phyloP scores from a whole-genome alignment of 164 flowering plant genomes.

The Vitis rotundifolia region DNA sequence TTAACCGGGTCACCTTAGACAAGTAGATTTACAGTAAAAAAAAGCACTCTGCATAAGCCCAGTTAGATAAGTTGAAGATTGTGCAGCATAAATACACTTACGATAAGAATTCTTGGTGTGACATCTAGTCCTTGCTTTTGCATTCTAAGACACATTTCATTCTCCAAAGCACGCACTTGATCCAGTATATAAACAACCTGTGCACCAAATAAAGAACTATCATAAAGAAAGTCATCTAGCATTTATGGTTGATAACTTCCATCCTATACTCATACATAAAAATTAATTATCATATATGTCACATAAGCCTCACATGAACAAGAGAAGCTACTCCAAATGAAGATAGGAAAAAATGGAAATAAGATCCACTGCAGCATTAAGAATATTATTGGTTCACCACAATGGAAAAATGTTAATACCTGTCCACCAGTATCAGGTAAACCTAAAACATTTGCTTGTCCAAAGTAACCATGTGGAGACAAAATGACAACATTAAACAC shows the following conservation, averaged over 20 bases:
- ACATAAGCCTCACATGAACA: background rate
- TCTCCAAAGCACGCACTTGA: slow-evolving; percentile 96
- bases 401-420: slow-evolving; percentile 38
- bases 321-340: too few species aligned
- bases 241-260: background rate
- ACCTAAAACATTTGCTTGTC: slow-evolving; percentile 96
- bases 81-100: slow-evolving; percentile 27
- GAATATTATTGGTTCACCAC: background rate
- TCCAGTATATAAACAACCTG: slow-evolving; percentile 95
- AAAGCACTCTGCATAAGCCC: background rate
- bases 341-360: background rate
- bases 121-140: slow-evolving; percentile 76
- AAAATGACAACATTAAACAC: slow-evolving; percentile 92
- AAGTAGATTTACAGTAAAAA: slow-evolving; percentile 2
- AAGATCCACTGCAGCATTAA: background rate
- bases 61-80: background rate
- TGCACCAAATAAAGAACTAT: slow-evolving; percentile 5
- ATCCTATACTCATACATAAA: background rate
- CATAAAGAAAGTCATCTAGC: background rate
- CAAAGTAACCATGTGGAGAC: slow-evolving; percentile 96
- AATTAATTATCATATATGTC: background rate
- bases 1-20: slow-evolving; percentile 80
- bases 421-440: slow-evolving; percentile 99
- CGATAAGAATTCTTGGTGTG: slow-evolving; percentile 85
- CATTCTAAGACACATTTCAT: slow-evolving; percentile 80